phyloP scores from a whole-genome alignment of 495 filamentous ascomycete species.

The Amorphotheca resinae region DNA sequence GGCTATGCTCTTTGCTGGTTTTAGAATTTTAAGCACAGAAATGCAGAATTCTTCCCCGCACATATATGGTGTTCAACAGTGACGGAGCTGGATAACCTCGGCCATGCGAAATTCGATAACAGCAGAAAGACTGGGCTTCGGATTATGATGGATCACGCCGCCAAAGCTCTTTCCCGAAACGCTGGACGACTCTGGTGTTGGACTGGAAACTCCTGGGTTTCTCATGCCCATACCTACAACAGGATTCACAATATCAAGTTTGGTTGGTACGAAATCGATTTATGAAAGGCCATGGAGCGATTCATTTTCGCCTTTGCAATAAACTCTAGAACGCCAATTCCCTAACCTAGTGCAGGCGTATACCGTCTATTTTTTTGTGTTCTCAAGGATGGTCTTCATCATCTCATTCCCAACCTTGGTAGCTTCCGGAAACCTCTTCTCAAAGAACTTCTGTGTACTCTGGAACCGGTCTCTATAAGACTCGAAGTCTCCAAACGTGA shows the following conservation, averaged over 20 bases:
- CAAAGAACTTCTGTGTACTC: conserved; percentile 79
- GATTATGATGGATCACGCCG: no score
- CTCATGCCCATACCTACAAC: no score
- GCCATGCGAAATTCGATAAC: no score
- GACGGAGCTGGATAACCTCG: no score
- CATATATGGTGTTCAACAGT: neutral
- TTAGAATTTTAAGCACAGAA: conserved; percentile 20
- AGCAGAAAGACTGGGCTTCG: no score
- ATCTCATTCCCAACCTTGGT: conserved; percentile 84
- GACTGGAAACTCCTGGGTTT: no score
- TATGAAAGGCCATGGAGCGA: neutral
- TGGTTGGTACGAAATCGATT: no score
- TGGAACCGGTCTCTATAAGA: conserved; percentile 83
- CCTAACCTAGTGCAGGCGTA: no score
- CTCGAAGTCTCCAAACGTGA: conserved; percentile 80
- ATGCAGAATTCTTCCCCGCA: conserved; percentile 18
- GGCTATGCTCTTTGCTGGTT: conserved; percentile 18
- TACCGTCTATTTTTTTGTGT: conserved; percentile 36
- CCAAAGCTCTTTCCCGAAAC: no score
- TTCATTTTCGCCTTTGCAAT: neutral
- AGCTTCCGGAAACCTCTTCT: conserved; percentile 75
- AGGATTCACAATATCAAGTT: no score
- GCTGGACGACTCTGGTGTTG: no score
- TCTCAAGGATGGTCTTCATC: conserved; percentile 90
- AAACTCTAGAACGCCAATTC: neutral